Base-by-base conservation (phyloP, 768 basidiomycete genomes). In the Termitomyces sp. region DNA sequence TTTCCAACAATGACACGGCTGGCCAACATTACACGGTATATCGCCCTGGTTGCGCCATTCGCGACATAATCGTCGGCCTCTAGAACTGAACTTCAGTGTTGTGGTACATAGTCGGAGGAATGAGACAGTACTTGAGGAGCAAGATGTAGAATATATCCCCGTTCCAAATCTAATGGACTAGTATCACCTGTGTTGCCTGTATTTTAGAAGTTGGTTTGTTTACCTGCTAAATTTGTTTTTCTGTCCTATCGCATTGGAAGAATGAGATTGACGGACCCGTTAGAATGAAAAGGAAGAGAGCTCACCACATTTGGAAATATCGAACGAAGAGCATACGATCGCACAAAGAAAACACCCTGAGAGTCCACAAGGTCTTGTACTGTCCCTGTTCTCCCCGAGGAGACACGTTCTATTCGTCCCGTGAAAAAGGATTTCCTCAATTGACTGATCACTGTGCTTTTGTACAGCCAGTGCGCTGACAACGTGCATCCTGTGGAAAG, bases 1-100 rank as follows among this genome's bases (percentile, higher is more conserved):
- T 76, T 84, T 8, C 86, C 86, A 41, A 86, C 79, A n/a, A 85
- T 75, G 20, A 88, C 86, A 24, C 83, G 81, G 64, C 76, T 85
- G 43, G 85, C 73, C 13, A 87, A 68, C 58, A 85, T 68, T 16
- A 81, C 80, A 22, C 82, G 80, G 53, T 78, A 72, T 16, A 67
- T 65, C 6, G 79, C 74, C 29, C 71, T 66, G 46, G 75, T 68
- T 22, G 77, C 72, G 13, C 70, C 65, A 60, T 79, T 85, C 46
- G 65, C 59, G 22, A 73, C 69, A 64, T 88, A 88, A 63, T 87
- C 86, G 57, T 88, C 85, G 34, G 87, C 86, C 67, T 87, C 86
- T 87, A 59, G 16, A 31, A 32, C 12, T 29, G 8, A 42, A 32
- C 24, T 56, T 44, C 42, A 58, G 44, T 46, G 22, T 57, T 29